Evolutionary conservation across 2,329 filamentous ascomycete genomes (phyloP), one percentile per base, ranked within the genome.

Genomic region (Ophiostoma angusticollis): DNA sequence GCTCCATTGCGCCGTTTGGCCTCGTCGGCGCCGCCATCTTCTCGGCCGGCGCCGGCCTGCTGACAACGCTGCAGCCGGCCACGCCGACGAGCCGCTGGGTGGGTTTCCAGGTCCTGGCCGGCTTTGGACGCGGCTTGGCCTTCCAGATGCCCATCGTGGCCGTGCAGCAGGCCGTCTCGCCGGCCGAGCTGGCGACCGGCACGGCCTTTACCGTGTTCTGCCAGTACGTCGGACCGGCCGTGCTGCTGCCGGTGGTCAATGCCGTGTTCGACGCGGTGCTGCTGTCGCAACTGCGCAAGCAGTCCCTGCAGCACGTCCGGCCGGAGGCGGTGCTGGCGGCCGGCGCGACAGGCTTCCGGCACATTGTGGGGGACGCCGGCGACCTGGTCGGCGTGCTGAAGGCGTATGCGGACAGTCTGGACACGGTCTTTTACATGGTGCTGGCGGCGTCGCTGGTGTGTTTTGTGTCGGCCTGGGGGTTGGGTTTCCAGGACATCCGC

Each of bases 231-330:
- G 68, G 68, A 12, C 65, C 66, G 3, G 63, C 70, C 2, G 53
- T 74, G 31, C 60, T 64, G 30, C 59, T 72, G 23, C 59, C 59
- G 0, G 58, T 73, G 18, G 65, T 65, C 2, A 65, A 73, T 49
- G 66, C 67, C 38, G 60, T 72, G 32, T 72, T 75, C 48, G 59
- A 60, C 27, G 68, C 69, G 38, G 62, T 56, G 2, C 43, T 50
- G 6, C 30, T 23, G 4, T 14, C 30, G 6, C 13, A 37, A n/a
- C 29, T 50, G 5, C 14, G 16, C 11, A 18, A 14, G 2, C 28
- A 39, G n/a, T n/a, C n/a, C 9, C 46, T 39, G 11, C 37, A 46
- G 12, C n/a, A 21, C 9, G 21, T 33, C 28, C 17, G 44, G 28
- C 16, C 44, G 16, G 28, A 22, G 3, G 16, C 17, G n/a, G 22